These are phyloP conservation scores for Blepharisma undulans DNA, from an alignment of 169 alveolate genomes.

Conservation along the genomic window DNA sequence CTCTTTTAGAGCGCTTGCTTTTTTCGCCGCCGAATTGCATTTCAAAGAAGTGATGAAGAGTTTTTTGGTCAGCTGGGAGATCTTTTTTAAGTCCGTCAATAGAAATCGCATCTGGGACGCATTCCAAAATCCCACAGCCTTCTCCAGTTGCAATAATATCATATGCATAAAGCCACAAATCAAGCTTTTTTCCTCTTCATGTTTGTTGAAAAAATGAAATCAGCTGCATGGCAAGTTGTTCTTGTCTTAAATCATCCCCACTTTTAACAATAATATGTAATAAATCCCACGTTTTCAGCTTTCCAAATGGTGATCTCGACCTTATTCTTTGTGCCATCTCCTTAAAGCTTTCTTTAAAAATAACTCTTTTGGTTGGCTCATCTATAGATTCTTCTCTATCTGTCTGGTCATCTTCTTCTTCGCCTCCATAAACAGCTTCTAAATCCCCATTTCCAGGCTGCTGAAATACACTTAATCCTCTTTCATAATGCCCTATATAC, in stretches of 20 bases:
- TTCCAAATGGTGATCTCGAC: constrained; percentile 2
- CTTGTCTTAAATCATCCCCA: constrained; percentile 88
- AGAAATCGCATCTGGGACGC: constrained; percentile 84
- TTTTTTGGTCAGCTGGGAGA: neutral
- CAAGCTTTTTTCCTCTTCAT: constrained; percentile 46
- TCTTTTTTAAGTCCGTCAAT: constrained; percentile 80
- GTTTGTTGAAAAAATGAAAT: constrained; percentile 74
- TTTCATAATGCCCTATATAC: neutral
- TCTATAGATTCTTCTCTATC: neutral
- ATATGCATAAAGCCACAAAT: constrained; percentile 40
- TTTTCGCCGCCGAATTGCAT: constrained; percentile 49
- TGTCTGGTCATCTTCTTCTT: neutral
- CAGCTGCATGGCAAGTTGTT: constrained; percentile 84
- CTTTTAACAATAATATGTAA: constrained; percentile 65
- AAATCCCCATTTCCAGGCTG: neutral
- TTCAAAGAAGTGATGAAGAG: constrained; percentile 20
- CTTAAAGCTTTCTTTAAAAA: neutral
- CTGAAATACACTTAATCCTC: neutral
- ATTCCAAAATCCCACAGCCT: constrained; percentile 90
- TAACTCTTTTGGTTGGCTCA: neutral
- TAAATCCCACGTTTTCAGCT: constrained; percentile 25
- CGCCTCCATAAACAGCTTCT: neutral
- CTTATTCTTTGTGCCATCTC: constrained; percentile 3
- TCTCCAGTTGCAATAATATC: constrained; percentile 66
- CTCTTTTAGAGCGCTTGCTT: constrained; percentile 64